A percentile compares a stretch with the other conserved stretches of the same genome.
These are phyloP conservation scores for Pestalotiopsis sp. DNA, from an alignment of 2,329 filamentous ascomycete species.

Conservation along the genomic window DNA sequence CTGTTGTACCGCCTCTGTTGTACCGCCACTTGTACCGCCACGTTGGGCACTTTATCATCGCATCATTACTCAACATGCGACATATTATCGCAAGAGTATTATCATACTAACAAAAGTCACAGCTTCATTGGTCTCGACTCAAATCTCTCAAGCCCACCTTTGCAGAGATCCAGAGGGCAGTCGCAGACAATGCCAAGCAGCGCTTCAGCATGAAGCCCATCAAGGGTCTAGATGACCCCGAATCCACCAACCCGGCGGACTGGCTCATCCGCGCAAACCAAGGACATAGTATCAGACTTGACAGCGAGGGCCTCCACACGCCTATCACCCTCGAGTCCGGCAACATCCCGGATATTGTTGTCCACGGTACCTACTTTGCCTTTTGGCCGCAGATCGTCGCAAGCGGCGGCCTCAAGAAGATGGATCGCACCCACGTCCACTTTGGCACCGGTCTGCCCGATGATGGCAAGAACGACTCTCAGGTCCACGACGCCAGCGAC, in stretches of 20 bases:
- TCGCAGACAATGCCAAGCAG: constrained; percentile 83
- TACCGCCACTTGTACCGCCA: too few species aligned
- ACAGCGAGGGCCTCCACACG: constrained; percentile 71
- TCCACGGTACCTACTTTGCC: constrained; percentile 88
- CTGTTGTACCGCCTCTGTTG: too few species aligned
- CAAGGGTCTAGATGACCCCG: constrained; percentile 27
- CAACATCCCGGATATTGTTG: constrained; percentile 67
- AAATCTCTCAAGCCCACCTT: constrained; percentile 74
- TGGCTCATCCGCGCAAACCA: constrained; percentile 95
- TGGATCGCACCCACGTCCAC: constrained; percentile 88
- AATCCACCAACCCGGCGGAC: constrained; percentile 55
- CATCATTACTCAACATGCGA: too few species aligned
- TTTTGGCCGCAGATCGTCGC: constrained; percentile 76
- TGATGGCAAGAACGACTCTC: constrained; percentile 30
- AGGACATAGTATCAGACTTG: constrained; percentile 82
- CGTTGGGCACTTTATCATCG: too few species aligned
- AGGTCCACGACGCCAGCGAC: constrained; percentile 13
- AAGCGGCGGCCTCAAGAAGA: constrained; percentile 77
- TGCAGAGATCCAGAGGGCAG: constrained; percentile 70
- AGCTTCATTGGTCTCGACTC: constrained; percentile 62
- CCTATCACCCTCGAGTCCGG: constrained; percentile 63
- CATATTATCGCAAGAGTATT: neutral
- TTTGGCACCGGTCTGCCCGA: constrained; percentile 76
- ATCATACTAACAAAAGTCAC: constrained; percentile 9
- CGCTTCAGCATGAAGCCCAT: constrained; percentile 78